phyloP scores from a whole-genome alignment of 345 rosid genomes.

The Linum trigynum region DNA sequence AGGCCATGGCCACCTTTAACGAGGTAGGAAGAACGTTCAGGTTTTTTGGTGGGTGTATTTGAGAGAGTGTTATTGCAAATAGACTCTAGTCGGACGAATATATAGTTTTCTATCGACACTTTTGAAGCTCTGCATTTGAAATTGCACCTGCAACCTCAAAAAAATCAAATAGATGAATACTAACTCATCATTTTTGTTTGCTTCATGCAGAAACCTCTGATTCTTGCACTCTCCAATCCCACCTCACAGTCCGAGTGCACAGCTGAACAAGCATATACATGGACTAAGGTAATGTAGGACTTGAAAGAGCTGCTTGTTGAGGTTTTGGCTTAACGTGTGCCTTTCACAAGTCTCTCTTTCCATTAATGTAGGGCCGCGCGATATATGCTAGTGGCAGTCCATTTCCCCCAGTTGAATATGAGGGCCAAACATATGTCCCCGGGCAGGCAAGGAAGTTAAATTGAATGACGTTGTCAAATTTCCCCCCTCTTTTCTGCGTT shows the following conservation, averaged over 20 bases:
- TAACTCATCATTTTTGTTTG: constrained; percentile 3
- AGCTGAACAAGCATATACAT: constrained; percentile 83
- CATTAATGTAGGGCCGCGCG: constrained; percentile 59
- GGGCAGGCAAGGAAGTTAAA: constrained; percentile 52
- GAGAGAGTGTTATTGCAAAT: too few relatives aligned
- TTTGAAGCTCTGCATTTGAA: too few relatives aligned
- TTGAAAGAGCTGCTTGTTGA: background rate
- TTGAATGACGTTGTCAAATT: background rate
- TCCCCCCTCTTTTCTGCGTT: too few relatives aligned
- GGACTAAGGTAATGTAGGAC: constrained; percentile 69
- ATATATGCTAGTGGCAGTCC: constrained; percentile 97
- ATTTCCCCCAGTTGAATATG: constrained; percentile 61
- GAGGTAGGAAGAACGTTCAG: constrained; percentile 31
- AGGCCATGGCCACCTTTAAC: constrained; percentile 75
- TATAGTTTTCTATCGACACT: too few relatives aligned
- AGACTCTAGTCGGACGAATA: too few relatives aligned
- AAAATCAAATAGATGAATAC: background rate
- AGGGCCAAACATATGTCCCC: constrained; percentile 52
- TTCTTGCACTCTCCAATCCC: constrained; percentile 89
- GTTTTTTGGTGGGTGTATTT: too few relatives aligned
- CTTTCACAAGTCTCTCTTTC: constrained; percentile 1
- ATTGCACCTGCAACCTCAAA: too few relatives aligned
- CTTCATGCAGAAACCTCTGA: constrained; percentile 65
- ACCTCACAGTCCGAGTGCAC: constrained; percentile 98
- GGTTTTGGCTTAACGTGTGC: background rate